phyloP scores from a whole-genome alignment of 1,139 yeast genomes.

The Blastobotrys elegans region DNA sequence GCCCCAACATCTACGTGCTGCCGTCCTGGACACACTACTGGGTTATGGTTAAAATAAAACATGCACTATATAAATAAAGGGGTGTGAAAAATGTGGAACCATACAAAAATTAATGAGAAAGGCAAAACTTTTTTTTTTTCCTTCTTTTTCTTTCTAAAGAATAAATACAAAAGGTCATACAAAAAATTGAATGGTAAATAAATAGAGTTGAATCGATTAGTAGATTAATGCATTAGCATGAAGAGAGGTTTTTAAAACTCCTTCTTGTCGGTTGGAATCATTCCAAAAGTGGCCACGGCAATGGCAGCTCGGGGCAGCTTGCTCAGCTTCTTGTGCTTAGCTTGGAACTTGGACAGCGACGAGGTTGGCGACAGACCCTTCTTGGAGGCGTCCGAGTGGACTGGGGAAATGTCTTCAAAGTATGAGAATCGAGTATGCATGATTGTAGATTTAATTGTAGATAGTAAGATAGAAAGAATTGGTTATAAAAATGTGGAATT shows the following conservation, averaged over 20 bases:
- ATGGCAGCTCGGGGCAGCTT: constrained; percentile 9
- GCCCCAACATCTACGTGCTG: too few species aligned
- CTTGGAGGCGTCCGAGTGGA: constrained; percentile 3
- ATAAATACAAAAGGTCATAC: too few species aligned
- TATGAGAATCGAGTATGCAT: constrained; percentile 13
- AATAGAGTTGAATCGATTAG: constrained; percentile 1
- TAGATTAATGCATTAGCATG: not conserved
- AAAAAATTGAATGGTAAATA: too few species aligned
- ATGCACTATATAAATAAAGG: too few species aligned
- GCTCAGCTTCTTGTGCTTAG: not conserved
- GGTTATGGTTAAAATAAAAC: too few species aligned
- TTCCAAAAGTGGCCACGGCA: constrained; percentile 8
- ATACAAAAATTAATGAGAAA: not conserved
- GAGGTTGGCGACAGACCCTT: not conserved
- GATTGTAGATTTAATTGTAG: not conserved
- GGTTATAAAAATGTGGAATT: too few species aligned
- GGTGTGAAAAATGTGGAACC: not conserved
- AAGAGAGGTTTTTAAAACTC: not conserved
- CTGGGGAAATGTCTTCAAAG: constrained; percentile 11
- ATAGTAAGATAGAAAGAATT: too few species aligned
- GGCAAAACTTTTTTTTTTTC: not conserved
- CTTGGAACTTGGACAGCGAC: not conserved
- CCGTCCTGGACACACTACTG: too few species aligned
- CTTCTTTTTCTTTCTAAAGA: too few species aligned
- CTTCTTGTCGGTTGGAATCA: constrained; percentile 11